phyloP scores from a whole-genome alignment of 2,329 filamentous ascomycete species.

The Chaetomium sp. region DNA sequence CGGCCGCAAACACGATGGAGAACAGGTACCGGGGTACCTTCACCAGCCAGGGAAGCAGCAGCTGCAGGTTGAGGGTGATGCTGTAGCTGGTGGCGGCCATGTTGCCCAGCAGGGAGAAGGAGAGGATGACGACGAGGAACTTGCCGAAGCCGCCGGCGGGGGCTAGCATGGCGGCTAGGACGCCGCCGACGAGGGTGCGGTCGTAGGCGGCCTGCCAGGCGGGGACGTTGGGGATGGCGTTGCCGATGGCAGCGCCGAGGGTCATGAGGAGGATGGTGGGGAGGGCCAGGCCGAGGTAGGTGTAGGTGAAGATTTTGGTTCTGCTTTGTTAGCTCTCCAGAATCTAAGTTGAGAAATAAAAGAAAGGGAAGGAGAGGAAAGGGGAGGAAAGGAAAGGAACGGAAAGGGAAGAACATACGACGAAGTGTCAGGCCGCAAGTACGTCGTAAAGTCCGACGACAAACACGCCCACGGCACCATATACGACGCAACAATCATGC shows the following conservation, averaged over 20 bases:
- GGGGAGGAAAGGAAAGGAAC: slow-evolving; percentile 4
- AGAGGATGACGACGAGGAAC: slow-evolving; percentile 54
- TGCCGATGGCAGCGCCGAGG: slow-evolving; percentile 58
- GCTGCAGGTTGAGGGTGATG: slow-evolving; percentile 55
- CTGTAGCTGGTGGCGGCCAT: slow-evolving; percentile 54
- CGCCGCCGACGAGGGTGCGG: slow-evolving; percentile 48
- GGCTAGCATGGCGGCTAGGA: slow-evolving; percentile 53
- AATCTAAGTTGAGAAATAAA: neutral
- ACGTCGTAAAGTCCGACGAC: slow-evolving; percentile 55
- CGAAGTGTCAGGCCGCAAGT: slow-evolving; percentile 50
- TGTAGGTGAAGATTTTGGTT: slow-evolving; percentile 45
- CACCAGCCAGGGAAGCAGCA: slow-evolving; percentile 34
- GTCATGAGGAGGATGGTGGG: slow-evolving; percentile 55
- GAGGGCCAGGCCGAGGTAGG: slow-evolving; percentile 47
- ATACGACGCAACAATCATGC: slow-evolving; percentile 55
- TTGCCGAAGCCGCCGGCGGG: slow-evolving; percentile 55
- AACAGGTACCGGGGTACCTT: slow-evolving; percentile 37
- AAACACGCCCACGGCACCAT: slow-evolving; percentile 57
- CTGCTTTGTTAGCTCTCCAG: neutral
- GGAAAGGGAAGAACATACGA: slow-evolving; percentile 30
- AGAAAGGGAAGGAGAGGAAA: neutral
- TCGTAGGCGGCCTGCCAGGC: slow-evolving; percentile 50
- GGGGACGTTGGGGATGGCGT: slow-evolving; percentile 48
- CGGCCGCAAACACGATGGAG: slow-evolving; percentile 33
- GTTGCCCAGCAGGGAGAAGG: slow-evolving; percentile 53